These are phyloP conservation scores for Gastrodia elata DNA, from an alignment of 106 monocot genomes.

Conservation along the genomic window DNA sequence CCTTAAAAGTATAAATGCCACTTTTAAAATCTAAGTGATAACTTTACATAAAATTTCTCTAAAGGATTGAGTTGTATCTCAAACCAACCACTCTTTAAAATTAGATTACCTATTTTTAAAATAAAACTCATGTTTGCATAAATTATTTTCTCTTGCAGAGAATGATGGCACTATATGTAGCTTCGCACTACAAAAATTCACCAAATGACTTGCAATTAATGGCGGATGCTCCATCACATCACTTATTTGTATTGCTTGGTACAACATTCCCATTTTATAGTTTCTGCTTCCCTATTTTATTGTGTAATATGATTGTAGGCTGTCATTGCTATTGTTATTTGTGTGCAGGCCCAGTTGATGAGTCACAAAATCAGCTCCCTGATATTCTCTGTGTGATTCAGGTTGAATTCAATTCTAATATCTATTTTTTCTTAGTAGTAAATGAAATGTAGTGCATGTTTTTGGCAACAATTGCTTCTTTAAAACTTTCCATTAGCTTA, in stretches of 20 bases:
- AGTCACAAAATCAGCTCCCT: constrained; percentile 81
- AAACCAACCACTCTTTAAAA: too few species aligned
- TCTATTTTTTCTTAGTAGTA: neutral
- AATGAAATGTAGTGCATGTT: neutral
- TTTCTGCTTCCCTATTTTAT: neutral
- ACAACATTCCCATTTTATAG: constrained; percentile 3
- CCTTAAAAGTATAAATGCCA: too few species aligned
- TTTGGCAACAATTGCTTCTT: neutral
- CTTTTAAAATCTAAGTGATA: too few species aligned
- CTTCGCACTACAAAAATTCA: constrained; percentile 98
- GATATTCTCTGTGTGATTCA: constrained; percentile 98
- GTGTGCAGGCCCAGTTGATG: constrained; percentile 84
- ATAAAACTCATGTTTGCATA: constrained; percentile 3
- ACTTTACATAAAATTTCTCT: too few species aligned
- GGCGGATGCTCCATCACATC: constrained; percentile 99
- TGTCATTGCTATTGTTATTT: constrained; percentile 1
- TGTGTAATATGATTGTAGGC: neutral
- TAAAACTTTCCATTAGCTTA: neutral
- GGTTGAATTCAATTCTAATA: constrained; percentile 20
- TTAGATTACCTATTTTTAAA: neutral
- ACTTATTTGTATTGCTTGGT: constrained; percentile 98
- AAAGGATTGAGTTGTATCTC: too few species aligned
- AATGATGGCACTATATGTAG: constrained; percentile 99
- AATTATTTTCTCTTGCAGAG: constrained; percentile 32
- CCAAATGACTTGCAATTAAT: constrained; percentile 98